Evolutionary conservation across 495 filamentous ascomycete genomes (phyloP), one percentile per base, ranked within the genome.

Genomic region (Hyaloscypha bicolor): DNA sequence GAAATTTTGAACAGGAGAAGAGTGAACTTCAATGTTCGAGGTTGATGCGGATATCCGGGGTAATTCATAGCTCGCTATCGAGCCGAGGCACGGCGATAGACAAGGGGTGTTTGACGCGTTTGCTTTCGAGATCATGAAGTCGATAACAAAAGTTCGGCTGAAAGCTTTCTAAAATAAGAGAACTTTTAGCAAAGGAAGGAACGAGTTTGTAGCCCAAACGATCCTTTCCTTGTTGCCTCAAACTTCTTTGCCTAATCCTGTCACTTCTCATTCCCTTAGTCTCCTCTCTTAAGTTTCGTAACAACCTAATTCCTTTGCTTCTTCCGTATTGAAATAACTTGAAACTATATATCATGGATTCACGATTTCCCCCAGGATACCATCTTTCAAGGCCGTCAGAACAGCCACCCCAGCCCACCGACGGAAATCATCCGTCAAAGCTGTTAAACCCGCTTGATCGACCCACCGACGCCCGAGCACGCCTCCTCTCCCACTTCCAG

Each of bases 401-500:
- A 25, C 25, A 25, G 25, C 1, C 25, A 25, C 25, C 25, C 1
- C 25, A 25, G 25, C 25, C 25, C 25, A 25, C 25, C 25, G 25
- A 25, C 25, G 25, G 25, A 25, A 25, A 25, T 2, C 25, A 25
- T 25, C 25, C 25, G 25, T 25, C 25, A 25, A 48, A 64, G 29
- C 25, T 56, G 53, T 56, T n/a, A 16, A 21, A 62, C 32, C 21
- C 58, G 8, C 30, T 25, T 65, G 73, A 71, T 30, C 71, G 69
- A 67, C 66, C 69, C 51, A 68, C 65, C 1, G 69, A 72, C 21
- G 69, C 69, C 21, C 69, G 77, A n/a, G 69, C 71, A 9, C 71
- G 71, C 16, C 67, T 79, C 25, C 58, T 55, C 37, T 58, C 67
- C 21, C 76, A 79, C 52, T 79, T 79, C 60, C 66, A 67, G 3